Base-by-base conservation (phyloP, 352 stramenopile species). In the Globisporangium camurandrum region DNA sequence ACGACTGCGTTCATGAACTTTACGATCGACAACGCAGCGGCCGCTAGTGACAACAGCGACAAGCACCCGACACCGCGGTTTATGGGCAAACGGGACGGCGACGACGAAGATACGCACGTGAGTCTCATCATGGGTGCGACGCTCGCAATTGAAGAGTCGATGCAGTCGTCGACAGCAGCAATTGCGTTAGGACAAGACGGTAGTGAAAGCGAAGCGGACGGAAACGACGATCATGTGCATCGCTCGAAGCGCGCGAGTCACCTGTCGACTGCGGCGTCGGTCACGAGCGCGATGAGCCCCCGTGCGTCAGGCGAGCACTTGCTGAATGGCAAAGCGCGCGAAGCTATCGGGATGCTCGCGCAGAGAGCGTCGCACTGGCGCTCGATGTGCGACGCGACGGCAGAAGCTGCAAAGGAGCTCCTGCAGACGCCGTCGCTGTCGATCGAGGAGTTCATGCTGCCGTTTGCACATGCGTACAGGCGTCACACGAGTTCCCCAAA, bases 1-100 rank as follows among this genome's bases (percentile, higher is more conserved):
- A 91, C 79, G 4, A 91, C 79, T 3, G 71, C 76, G 14, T 91
- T 91, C 49, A 91, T 91, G 76, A 89, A 83, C 40, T 87, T 86
- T 30, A 78, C 73, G 10, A 61, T 84, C 12, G 78, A 84, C 44
- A 69, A 66, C 4, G 56, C 70, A 10, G n/a, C n/a, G n/a, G n/a
- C n/a, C n/a, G n/a, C n/a, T n/a, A n/a, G n/a, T n/a, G n/a, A n/a
- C n/a, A n/a, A n/a, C n/a, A 52, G 49, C 22, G 66, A 76, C 14
- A 52, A 61, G 52, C 53, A 75, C 3, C 64, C 64, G 1, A n/a
- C n/a, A n/a, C 59, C 62, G 1, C 55, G 66, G 4, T 75, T 56
- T 33, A 79, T 79, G 67, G 63, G 72, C 31, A 84, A 86, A 42
- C 67, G 87, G 50, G 62, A 81, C 39, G 67, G 59, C 3, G 44